These are phyloP conservation scores for Aquanectria penicillioides DNA, from an alignment of 2,329 filamentous ascomycete species.

Conservation along the genomic window DNA sequence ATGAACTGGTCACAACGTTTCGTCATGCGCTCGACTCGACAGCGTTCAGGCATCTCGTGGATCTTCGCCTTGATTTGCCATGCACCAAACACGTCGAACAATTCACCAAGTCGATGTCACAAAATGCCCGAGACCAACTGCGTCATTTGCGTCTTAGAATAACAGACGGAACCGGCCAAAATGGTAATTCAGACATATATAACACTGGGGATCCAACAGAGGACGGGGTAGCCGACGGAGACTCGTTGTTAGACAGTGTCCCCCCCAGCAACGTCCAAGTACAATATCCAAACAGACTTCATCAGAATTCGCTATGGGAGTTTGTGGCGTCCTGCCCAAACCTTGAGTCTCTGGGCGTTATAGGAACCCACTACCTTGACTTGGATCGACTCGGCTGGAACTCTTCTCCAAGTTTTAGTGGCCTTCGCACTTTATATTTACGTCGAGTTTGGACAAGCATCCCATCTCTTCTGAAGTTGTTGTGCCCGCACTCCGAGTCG, in stretches of 20 bases:
- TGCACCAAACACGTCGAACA: not conserved
- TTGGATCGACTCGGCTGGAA: not conserved
- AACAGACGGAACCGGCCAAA: not conserved
- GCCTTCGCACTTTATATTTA: not conserved
- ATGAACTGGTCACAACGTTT: not conserved
- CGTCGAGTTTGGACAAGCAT: not conserved
- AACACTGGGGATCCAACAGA: not conserved
- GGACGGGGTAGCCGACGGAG: not conserved
- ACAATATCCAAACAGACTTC: not conserved
- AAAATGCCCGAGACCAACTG: not conserved
- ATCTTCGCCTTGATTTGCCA: not conserved
- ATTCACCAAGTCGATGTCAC: not conserved
- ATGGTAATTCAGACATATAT: not conserved
- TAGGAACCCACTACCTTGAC: not conserved
- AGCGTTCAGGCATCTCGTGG: not conserved
- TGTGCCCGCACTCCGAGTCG: not conserved
- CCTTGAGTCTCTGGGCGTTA: not conserved
- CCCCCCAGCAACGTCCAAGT: not conserved
- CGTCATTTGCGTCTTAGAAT: not conserved
- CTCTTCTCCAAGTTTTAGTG: not conserved
- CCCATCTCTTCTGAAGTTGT: not conserved
- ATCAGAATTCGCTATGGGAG: not conserved
- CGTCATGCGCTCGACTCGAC: not conserved
- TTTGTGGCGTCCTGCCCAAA: constrained; percentile 4
- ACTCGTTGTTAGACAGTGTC: not conserved